phyloP scores from a whole-genome alignment of 2,329 filamentous ascomycete species.

The Akanthomyces uredinophilus region DNA sequence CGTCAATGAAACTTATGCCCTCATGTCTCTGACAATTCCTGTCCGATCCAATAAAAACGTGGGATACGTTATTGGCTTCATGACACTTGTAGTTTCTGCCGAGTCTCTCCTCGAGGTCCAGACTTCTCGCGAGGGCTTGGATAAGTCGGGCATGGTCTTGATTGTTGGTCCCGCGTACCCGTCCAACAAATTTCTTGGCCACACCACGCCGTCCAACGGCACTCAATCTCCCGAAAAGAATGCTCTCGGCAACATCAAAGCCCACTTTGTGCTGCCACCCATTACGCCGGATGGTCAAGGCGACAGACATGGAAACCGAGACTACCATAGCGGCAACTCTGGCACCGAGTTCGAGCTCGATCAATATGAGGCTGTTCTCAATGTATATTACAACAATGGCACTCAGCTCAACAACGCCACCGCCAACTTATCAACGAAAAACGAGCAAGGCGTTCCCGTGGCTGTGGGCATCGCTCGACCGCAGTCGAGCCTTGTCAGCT shows the following conservation, averaged over 20 bases:
- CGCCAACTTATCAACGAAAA: constrained; percentile 62
- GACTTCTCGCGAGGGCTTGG: constrained; percentile 63
- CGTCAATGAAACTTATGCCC: constrained; percentile 66
- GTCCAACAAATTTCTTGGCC: constrained; percentile 58
- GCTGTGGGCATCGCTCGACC: constrained; percentile 75
- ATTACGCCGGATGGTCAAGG: constrained; percentile 30
- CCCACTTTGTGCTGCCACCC: constrained; percentile 60
- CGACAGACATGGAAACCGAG: constrained; percentile 40
- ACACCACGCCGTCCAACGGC: constrained; percentile 41
- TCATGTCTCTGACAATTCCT: constrained; percentile 77
- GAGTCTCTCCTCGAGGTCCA: constrained; percentile 56
- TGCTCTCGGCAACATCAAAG: constrained; percentile 37
- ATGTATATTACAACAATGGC: constrained; percentile 52
- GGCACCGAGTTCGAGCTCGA: constrained; percentile 52
- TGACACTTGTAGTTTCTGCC: constrained; percentile 72
- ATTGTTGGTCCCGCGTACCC: constrained; percentile 63
- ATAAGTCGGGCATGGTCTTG: constrained; percentile 64
- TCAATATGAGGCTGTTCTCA: constrained; percentile 57
- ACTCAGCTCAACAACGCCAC: constrained; percentile 61
- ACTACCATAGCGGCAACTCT: constrained; percentile 31
- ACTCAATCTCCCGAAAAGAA: constrained; percentile 36
- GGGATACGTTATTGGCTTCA: constrained; percentile 69
- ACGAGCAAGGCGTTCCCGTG: constrained; percentile 65
- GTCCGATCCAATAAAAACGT: constrained; percentile 62
- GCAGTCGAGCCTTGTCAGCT: constrained; percentile 64